Evolutionary conservation across 768 basidiomycete genomes (phyloP).

Genomic region (Termitomyces sp.): DNA sequence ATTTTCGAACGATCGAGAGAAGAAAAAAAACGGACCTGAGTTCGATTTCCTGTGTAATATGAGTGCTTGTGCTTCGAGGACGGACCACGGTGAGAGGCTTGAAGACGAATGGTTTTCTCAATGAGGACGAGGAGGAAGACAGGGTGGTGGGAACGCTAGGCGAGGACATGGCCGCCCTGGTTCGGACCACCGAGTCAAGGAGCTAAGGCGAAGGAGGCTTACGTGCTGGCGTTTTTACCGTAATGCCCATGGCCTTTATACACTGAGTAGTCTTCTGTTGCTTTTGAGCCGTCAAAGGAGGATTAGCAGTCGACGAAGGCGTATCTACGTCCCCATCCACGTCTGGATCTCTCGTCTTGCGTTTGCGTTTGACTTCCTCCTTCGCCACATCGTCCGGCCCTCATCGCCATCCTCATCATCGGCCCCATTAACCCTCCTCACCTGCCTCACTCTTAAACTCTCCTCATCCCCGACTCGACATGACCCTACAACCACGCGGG

Average conservation of each 20-base stretch:
- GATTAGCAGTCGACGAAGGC: conserved; percentile 17
- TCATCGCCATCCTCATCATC: neutral
- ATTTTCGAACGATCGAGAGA: neutral
- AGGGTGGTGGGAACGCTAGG: conserved; percentile 14
- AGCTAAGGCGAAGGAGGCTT: conserved; percentile 15
- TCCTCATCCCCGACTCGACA: conserved; percentile 12
- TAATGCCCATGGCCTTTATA: conserved; percentile 64
- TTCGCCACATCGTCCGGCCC: neutral
- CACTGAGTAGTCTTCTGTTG: conserved; percentile 36
- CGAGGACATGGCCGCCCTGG: conserved; percentile 17
- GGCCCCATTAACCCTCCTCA: conserved; percentile 11
- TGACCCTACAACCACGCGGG: conserved; percentile 1
- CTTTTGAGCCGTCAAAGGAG: conserved; percentile 17
- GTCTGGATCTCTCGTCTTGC: conserved; percentile 14
- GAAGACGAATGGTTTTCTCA: conserved; percentile 21
- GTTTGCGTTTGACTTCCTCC: conserved; percentile 3
- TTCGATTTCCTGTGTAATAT: neutral
- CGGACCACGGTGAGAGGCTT: conserved; percentile 10
- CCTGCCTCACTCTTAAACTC: conserved; percentile 11
- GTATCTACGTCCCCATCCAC: neutral
- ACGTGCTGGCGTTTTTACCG: conserved; percentile 32
- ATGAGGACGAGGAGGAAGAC: neutral
- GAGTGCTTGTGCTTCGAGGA: neutral
- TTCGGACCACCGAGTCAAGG: conserved; percentile 2
- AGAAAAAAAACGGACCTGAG: neutral